Evolutionary conservation across 176 grass and related monocot species (phyloP), one percentile per base, ranked within the genome.

Genomic region (Juncus inflexus): DNA sequence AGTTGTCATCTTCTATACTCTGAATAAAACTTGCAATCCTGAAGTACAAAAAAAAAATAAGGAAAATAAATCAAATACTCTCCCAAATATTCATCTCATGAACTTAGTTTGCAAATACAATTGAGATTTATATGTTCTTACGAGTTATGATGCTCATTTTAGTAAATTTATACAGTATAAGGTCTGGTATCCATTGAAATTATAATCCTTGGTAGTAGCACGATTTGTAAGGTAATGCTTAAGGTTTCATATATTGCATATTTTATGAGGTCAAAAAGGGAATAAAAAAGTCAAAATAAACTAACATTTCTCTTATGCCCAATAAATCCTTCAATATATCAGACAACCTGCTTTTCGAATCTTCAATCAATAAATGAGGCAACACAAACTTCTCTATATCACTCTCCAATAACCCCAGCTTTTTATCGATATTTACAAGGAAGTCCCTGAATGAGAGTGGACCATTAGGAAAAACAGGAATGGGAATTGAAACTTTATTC

Each of bases 251-350:
- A 47, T 42, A 53, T 42, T 52, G 19, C 9, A 9, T 65, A 35
- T 42, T 42, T 65, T 62, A 8, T n/a, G 9, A 8, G 13, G 9
- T n/a, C 39, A 10, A 58, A 70, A 13, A 51, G 47, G 13, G 61
- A 35, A 13, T 19, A 13, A 10, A 16, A 37, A 40, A 58, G 42
- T 57, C 7, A 55, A 68, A 69, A 69, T 58, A 76, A 38, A 63
- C 75, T 80, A 62, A 97, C 94, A 80, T 97, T 66, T 86, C 85
- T 86, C 94, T 91, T 64, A 77, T 80, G 65, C 81, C 52, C 61
- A 78, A 76, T 80, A 97, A 13, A 81, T 91, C 70, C 47, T 81
- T 91, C 47, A 86, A 65, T 37, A 97, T 37, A 62, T 84, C 86
- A 42, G 77, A 77, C 52, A 97, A 64, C 13, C 59, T 67, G 37